A percentile compares a stretch with the other conserved stretches of the same genome.
Evolutionary conservation across 768 basidiomycete species (phyloP).

Genomic region (Kwoniella dejecticola): DNA sequence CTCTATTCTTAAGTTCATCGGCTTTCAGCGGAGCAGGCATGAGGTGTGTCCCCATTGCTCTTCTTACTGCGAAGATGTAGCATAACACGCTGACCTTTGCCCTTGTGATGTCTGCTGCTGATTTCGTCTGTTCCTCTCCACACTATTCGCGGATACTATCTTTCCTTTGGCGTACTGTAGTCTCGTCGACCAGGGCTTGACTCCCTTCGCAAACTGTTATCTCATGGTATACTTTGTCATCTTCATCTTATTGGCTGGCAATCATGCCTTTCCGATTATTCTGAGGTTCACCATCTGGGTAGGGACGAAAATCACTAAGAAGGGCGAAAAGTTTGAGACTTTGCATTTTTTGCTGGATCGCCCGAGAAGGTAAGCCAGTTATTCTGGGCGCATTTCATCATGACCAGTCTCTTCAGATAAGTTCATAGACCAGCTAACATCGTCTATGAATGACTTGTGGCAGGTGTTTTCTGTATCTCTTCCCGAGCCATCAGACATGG

Average conservation of each 20-base stretch:
- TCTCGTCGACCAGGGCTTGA: conserved; percentile 43
- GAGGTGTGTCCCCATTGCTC: conserved; percentile 26
- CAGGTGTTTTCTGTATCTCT: conserved; percentile 52
- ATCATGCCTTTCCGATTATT: conserved; percentile 51
- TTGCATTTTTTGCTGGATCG: conserved; percentile 52
- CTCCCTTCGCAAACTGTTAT: conserved; percentile 41
- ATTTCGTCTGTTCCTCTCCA: no score
- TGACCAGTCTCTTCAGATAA: background rate
- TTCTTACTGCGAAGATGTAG: no score
- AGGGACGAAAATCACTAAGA: conserved; percentile 39
- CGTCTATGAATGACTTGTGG: background rate
- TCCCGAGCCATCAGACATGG: conserved; percentile 53
- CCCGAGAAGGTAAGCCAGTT: conserved; percentile 42
- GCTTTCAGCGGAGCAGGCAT: conserved; percentile 44
- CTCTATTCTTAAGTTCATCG: conserved; percentile 30
- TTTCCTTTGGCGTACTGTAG: conserved; percentile 20
- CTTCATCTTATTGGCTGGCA: conserved; percentile 44
- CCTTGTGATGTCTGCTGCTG: no score
- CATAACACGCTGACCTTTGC: no score
- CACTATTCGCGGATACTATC: no score
- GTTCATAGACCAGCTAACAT: background rate
- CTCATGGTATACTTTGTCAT: conserved; percentile 39
- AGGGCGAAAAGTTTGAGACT: conserved; percentile 38
- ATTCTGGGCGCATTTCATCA: background rate
- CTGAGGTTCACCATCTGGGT: conserved; percentile 47